Evolutionary conservation across 1,284 basidiomycete genomes (phyloP).

Genomic region (Serendipita sp.): DNA sequence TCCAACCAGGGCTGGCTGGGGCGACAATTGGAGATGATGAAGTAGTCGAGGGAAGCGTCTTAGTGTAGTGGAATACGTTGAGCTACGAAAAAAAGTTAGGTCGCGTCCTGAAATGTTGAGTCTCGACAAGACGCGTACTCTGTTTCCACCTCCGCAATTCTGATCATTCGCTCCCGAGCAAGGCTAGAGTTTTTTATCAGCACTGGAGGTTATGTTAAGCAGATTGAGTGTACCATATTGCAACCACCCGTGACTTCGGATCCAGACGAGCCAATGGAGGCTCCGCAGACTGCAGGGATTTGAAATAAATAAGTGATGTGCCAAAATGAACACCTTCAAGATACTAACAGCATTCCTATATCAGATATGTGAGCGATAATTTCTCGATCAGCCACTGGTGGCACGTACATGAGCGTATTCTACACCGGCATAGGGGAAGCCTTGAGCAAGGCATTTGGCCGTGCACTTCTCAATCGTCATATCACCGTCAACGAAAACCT

Average conservation of each 20-base stretch:
- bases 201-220: neutral
- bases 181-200: neutral
- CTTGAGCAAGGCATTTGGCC: neutral
- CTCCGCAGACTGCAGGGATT: neutral
- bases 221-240: neutral
- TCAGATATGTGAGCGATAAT: neutral
- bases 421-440: neutral
- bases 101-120: neutral
- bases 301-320: too few relatives aligned
- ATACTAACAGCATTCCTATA: constrained; percentile 4
- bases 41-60: too few relatives aligned
- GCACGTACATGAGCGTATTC: neutral
- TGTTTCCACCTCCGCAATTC: neutral
- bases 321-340: neutral
- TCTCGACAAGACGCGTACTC: neutral
- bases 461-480: neutral
- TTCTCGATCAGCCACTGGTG: neutral
- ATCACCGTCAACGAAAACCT: neutral
- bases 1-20: too few relatives aligned
- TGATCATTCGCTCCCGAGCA: neutral
- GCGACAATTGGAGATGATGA: too few relatives aligned
- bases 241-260: neutral
- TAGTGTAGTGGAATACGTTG: too few relatives aligned
- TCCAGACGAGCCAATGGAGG: neutral
- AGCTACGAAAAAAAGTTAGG: neutral